phyloP scores from a whole-genome alignment of 106 monocot species.

The Gastrodia elata region DNA sequence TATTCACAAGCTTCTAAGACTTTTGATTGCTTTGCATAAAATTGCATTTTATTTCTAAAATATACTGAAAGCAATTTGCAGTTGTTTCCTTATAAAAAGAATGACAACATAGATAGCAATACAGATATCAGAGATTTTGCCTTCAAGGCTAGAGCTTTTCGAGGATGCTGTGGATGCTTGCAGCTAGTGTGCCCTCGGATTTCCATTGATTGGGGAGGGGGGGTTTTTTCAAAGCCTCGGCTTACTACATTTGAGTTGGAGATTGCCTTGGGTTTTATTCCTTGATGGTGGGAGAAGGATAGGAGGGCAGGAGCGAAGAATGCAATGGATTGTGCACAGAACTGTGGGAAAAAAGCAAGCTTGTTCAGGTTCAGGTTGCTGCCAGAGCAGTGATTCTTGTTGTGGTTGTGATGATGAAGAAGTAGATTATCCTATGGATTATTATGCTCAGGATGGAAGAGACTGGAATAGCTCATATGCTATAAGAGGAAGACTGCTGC shows the following conservation, averaged over 20 bases:
- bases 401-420: conserved; percentile 13
- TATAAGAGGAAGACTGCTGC: conserved; percentile 38
- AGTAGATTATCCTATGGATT: conserved; percentile 96
- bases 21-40: no score
- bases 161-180: conserved; percentile 84
- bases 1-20: no score
- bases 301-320: neutral
- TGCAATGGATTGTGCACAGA: neutral
- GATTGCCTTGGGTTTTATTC: conserved; percentile 64
- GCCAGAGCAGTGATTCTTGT: conserved; percentile 14
- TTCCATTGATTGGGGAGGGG: conserved; percentile 98
- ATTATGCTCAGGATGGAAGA: conserved; percentile 96
- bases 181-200: conserved; percentile 93
- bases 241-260: conserved; percentile 94
- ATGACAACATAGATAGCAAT: no score
- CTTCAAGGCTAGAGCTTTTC: conserved; percentile 66
- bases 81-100: no score
- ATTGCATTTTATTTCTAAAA: no score
- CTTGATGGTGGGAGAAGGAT: conserved; percentile 90
- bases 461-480: conserved; percentile 85
- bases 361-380: conserved; percentile 16
- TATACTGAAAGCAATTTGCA: no score
- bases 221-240: conserved; percentile 69
- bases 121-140: conserved; percentile 88
- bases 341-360: conserved; percentile 1